Base-by-base conservation (phyloP, 2,329 filamentous ascomycete species). In the Corynespora cassiicola region DNA sequence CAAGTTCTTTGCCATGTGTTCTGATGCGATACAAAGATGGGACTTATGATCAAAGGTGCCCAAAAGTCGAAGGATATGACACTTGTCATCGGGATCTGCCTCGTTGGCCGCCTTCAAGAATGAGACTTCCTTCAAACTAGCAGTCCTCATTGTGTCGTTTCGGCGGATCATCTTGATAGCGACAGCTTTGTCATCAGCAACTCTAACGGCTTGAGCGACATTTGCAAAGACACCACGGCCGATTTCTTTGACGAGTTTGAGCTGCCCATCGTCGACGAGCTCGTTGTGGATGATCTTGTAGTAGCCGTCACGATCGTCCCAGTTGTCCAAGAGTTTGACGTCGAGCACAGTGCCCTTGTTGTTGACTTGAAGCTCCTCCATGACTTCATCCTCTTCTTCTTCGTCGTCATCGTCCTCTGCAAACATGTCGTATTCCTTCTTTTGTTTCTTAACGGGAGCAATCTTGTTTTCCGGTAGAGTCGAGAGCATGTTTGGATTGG, bases 141-240 rank as follows among this genome's bases (percentile, higher is more conserved):
- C 91, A 69, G 96, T 96, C 52, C 85, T 81, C 84, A 96, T 86
- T 9, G 89, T 88, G 61, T 96, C 91, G 59, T 99, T 97, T 69
- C 95, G 95, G 48, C 94, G 88, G 70, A 97, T 95, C 57, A 99
- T 94, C 73, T 99, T 99, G 77, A 99, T 88, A 16, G 94, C 94
- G 20, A 97, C 91, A 15, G 22, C 42, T 18, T 43, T 30, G 19
- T 63, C 29, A 80, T 88, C 43, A 12, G 20, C 35, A 7, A 49
- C 44, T 16, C 62, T 58, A 50, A 58, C 79, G 15, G 94, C 94
- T 50, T 90, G 85, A 36, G 94, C 90, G n/a, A 99, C 94, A 7
- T 90, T 90, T 0, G 94, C 95, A 66, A 96, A 99, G 80, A 96
- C 96, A 56, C 94, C 94, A 69, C 89, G 90, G 49, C 94, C 94